A percentile compares a stretch with the other conserved stretches of the same genome.
These are phyloP conservation scores for Pseudogymnoascus sp. DNA, from an alignment of 2,329 filamentous ascomycete genomes.

Conservation along the genomic window DNA sequence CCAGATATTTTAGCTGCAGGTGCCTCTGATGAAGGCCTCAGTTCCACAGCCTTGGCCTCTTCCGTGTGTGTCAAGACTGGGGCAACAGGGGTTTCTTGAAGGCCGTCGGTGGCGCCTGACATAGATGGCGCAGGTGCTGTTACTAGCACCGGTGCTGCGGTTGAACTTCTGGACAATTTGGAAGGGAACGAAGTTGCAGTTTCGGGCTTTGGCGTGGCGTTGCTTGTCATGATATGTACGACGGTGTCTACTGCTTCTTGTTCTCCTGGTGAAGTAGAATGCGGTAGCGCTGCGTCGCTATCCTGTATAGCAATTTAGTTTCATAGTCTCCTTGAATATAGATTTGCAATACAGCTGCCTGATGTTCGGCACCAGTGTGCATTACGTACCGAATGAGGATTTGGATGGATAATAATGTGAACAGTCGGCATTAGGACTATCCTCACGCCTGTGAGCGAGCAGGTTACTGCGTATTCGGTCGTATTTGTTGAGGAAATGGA, in stretches of 20 bases:
- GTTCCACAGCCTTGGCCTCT: not conserved
- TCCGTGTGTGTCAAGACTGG: not conserved
- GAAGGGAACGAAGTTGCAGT: not conserved
- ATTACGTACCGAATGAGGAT: not conserved
- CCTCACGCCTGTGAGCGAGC: not conserved
- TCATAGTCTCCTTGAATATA: not conserved
- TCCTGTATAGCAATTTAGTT: not conserved
- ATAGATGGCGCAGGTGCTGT: not conserved
- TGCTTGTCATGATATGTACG: not conserved
- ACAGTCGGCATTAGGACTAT: not conserved
- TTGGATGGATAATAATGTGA: not conserved
- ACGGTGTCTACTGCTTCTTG: not conserved
- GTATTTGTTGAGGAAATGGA: not conserved
- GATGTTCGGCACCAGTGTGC: not conserved
- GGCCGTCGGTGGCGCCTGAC: not conserved
- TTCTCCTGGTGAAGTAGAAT: not conserved
- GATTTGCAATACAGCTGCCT: not conserved
- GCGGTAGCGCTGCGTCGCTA: not conserved
- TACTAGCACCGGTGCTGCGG: not conserved
- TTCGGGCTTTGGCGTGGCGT: not conserved
- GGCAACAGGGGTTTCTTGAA: not conserved
- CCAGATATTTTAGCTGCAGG: not conserved
- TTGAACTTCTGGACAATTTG: not conserved
- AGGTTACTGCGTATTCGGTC: not conserved
- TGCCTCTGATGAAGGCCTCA: not conserved